Evolutionary conservation across 768 basidiomycete genomes (phyloP).

Genomic region (Leccinum truebloodii): DNA sequence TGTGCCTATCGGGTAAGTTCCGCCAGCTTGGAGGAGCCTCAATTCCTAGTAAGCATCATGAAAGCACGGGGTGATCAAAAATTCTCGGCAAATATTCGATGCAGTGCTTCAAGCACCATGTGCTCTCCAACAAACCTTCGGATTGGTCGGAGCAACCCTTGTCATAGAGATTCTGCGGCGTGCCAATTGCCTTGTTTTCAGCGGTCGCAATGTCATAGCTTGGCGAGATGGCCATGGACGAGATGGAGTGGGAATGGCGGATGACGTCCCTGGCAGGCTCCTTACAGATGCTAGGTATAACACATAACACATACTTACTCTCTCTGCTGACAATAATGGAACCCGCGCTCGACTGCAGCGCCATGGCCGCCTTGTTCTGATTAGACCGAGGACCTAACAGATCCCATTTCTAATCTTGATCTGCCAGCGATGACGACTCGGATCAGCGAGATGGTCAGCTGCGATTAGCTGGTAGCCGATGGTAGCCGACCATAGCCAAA

Average conservation of each 20-base stretch:
- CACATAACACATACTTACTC: constrained; percentile 32
- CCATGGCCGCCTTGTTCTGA: constrained; percentile 90
- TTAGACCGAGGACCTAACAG: background rate
- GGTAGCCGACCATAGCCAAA: background rate
- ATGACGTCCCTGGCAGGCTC: too few relatives aligned
- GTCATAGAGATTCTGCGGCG: too few relatives aligned
- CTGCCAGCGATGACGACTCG: background rate
- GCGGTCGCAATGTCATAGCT: too few relatives aligned
- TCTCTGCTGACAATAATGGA: constrained; percentile 91
- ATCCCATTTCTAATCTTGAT: background rate
- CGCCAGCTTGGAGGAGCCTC: background rate
- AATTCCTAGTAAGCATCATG: background rate
- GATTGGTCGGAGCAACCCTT: too few relatives aligned
- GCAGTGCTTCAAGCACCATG: constrained; percentile 70
- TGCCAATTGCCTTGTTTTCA: too few relatives aligned
- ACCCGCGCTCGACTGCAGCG: constrained; percentile 63
- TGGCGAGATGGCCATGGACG: too few relatives aligned
- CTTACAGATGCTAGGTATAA: too few relatives aligned
- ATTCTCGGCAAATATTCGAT: constrained; percentile 87
- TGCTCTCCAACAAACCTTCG: constrained; percentile 63
- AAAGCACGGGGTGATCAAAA: background rate
- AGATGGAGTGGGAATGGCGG: too few relatives aligned
- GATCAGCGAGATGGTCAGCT: background rate
- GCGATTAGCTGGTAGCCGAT: background rate
- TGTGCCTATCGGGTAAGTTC: background rate